A percentile compares a stretch with the other conserved stretches of the same genome.
phyloP scores from a whole-genome alignment of 139 green algal genomes.

The Auxenochlorella pyrenoidosa region DNA sequence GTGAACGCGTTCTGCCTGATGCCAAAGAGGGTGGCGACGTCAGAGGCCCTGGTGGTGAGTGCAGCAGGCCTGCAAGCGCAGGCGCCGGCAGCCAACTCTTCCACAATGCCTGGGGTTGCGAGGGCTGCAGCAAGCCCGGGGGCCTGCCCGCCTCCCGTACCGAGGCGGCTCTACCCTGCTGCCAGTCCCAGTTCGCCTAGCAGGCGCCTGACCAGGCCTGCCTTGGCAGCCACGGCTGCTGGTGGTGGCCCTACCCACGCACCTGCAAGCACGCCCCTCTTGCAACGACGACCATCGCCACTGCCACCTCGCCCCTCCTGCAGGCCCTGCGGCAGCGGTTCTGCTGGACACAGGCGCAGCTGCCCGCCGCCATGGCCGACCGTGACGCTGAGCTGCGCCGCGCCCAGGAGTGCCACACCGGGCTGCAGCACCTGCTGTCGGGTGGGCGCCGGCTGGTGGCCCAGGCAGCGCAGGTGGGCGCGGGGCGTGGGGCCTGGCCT shows the following conservation, averaged over 20 bases:
- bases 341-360: neutral
- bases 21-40: neutral
- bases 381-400: neutral
- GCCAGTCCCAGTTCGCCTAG: too few species aligned
- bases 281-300: neutral
- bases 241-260: too few species aligned
- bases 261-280: too few species aligned
- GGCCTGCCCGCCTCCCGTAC: too few species aligned
- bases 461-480: neutral
- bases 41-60: neutral
- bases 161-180: too few species aligned
- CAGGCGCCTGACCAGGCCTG: too few species aligned
- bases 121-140: too few species aligned
- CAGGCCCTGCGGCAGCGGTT: constrained; percentile 19
- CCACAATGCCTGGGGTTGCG: too few species aligned
- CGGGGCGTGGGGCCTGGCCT: too few species aligned
- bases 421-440: neutral
- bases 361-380: neutral
- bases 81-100: too few species aligned
- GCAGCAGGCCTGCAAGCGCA: too few species aligned
- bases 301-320: neutral
- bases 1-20: constrained; percentile 8
- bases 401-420: neutral
- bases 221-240: too few species aligned
- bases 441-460: neutral